Base-by-base conservation (phyloP, 805 yeast genomes). In the Candida ulmi region DNA sequence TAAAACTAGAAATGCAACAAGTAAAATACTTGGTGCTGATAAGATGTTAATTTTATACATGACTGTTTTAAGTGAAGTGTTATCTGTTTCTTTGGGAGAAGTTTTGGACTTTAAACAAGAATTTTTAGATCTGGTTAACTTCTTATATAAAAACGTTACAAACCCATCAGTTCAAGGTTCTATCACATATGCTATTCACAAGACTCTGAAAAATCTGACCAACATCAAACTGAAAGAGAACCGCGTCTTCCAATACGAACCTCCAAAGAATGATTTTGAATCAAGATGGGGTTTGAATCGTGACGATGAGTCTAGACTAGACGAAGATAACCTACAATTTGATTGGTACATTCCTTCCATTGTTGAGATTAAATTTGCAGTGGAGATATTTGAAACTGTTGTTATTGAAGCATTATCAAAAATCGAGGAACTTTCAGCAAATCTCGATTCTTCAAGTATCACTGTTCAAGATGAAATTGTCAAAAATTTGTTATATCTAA, bases 211-310 rank as follows among this genome's bases (percentile, higher is more conserved):
- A 42, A 69, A 87, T 2, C 59, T 83, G 9, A 75, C 91, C 0
- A 74, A 76, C 35, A 72, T 82, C 11, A 76, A 80, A 44, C 54
- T 83, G 3, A 56, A 61, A 16, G 88, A 83, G 47, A 67, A 69
- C 41, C 65, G 80, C 34, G 61, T 78, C 39, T 71, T 75, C 40
- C 68, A 76, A 35, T 74, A 78, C 30, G 68, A 54, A 17, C 55
- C 55, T 9, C 71, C 71, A 47, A 44, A 37, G 0, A 40, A 57
- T 5, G 44, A 51, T 7, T 40, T 44, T 17, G 78, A 71, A 36
- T 68, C 68, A 17, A 72, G 80, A 42, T 85, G 95, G 95, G 95
- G 95, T 34, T 88, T 78, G 0, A 71, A 75, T 42, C 88, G 82
- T 48, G 76, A 80, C 48, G 75, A 72, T 44, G 60, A 67, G 0